phyloP scores from a whole-genome alignment of 2,329 filamentous ascomycete species.

The Nothophoma quercina region DNA sequence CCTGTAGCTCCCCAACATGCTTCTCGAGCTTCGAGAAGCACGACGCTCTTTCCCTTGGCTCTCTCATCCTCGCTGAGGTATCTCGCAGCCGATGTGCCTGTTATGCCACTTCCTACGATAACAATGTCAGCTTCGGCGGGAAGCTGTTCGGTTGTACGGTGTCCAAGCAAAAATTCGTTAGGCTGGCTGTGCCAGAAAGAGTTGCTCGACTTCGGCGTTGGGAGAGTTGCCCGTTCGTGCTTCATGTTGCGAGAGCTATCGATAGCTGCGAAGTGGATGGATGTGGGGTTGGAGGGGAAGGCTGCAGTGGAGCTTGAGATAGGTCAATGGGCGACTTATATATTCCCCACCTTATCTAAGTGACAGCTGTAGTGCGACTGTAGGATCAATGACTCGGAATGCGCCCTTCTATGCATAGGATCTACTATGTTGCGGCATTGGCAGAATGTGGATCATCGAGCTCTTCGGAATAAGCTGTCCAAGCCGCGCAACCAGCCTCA shows the following conservation, averaged over 20 bases:
- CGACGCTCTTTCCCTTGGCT: slow-evolving; percentile 60
- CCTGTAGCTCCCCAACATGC: slow-evolving; percentile 85
- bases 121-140: slow-evolving; percentile 72
- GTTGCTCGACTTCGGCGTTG: slow-evolving; percentile 65
- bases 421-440: slow-evolving; percentile 2
- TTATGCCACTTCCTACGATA: slow-evolving; percentile 78
- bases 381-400: slow-evolving; percentile 6
- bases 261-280: background rate
- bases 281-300: slow-evolving; percentile 15
- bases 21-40: slow-evolving; percentile 80
- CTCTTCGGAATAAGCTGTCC: slow-evolving; percentile 7
- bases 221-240: slow-evolving; percentile 56
- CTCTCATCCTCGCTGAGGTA: slow-evolving; percentile 61
- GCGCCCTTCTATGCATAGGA: background rate
- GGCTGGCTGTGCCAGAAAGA: slow-evolving; percentile 80
- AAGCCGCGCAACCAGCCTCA: slow-evolving; percentile 1
- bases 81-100: slow-evolving; percentile 74
- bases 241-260: slow-evolving; percentile 34
- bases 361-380: background rate
- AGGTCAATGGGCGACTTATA: slow-evolving; percentile 6
- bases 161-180: slow-evolving; percentile 69
- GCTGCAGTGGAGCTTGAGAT: background rate
- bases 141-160: slow-evolving; percentile 70
- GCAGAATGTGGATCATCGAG: background rate
- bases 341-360: slow-evolving; percentile 3